phyloP scores from a whole-genome alignment of 1,284 basidiomycete species.

The Pseudozyma thailandica region DNA sequence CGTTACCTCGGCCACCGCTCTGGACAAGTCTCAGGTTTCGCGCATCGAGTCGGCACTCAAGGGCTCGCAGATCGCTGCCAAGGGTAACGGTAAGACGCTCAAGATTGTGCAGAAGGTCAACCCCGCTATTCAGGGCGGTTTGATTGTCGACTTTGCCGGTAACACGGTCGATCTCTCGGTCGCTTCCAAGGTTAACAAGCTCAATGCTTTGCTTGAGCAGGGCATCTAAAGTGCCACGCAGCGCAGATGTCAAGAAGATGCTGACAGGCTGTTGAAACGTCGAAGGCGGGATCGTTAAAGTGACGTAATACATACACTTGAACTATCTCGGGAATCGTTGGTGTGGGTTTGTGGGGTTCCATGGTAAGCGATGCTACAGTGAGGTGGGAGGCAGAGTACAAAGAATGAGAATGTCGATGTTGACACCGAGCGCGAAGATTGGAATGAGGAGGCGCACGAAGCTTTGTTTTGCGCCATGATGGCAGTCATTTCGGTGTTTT shows the following conservation, averaged over 20 bases:
- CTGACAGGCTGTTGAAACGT: too few species aligned
- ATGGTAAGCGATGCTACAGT: too few species aligned
- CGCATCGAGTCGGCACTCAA: slow-evolving; percentile 66
- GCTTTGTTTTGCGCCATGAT: too few species aligned
- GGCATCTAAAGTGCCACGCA: slow-evolving; percentile 36
- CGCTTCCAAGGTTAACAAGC: slow-evolving; percentile 89
- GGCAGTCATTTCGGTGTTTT: too few species aligned
- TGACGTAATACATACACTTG: not conserved
- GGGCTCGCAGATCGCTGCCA: slow-evolving; percentile 59
- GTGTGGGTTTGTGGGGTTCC: too few species aligned
- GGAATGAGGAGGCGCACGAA: too few species aligned
- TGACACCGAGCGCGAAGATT: too few species aligned
- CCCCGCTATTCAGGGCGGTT: slow-evolving; percentile 72
- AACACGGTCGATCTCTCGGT: slow-evolving; percentile 97
- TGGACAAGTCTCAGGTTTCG: slow-evolving; percentile 63
- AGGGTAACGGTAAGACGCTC: slow-evolving; percentile 62
- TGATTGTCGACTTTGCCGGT: slow-evolving; percentile 97
- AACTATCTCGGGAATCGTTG: too few species aligned
- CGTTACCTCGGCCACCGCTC: slow-evolving; percentile 76
- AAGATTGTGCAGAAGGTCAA: slow-evolving; percentile 66
- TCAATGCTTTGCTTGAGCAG: slow-evolving; percentile 80
- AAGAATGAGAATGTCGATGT: too few species aligned
- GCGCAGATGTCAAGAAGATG: too few species aligned
- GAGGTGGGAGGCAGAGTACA: too few species aligned
- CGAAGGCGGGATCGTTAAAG: too few species aligned